Evolutionary conservation across 2,329 filamentous ascomycete species (phyloP).

Genomic region (Paecilomyces niveus): DNA sequence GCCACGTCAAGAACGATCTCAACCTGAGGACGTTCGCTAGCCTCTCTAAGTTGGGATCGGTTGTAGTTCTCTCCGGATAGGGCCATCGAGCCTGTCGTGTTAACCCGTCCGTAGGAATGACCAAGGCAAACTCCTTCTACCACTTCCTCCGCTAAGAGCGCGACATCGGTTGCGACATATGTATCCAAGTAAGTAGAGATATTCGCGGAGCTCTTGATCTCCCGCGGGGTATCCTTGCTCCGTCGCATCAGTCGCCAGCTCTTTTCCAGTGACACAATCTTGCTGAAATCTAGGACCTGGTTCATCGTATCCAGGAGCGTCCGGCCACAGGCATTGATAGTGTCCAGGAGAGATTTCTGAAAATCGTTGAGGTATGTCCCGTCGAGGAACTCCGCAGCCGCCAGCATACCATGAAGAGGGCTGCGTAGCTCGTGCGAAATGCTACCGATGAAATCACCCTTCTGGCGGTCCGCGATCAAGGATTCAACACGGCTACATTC

Average conservation of each 20-base stretch:
- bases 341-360: conserved; percentile 32
- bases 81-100: not conserved
- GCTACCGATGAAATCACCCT: conserved; percentile 38
- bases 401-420: conserved; percentile 37
- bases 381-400: conserved; percentile 34
- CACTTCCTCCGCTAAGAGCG: conserved; percentile 46
- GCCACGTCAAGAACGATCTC: conserved; percentile 49
- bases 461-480: conserved; percentile 35
- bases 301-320: conserved; percentile 39
- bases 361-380: conserved; percentile 33
- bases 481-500: conserved; percentile 38
- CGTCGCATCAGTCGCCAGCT: conserved; percentile 28
- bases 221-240: conserved; percentile 17
- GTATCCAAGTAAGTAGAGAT: conserved; percentile 27
- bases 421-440: conserved; percentile 39
- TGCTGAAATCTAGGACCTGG: conserved; percentile 44
- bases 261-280: conserved; percentile 39
- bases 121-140: conserved; percentile 49
- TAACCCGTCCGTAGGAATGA: conserved; percentile 32
- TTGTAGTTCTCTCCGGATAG: conserved; percentile 3
- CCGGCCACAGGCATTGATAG: conserved; percentile 34
- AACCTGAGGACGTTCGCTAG: conserved; percentile 20
- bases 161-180: conserved; percentile 34
- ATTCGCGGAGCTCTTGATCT: conserved; percentile 21
- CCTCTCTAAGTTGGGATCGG: conserved; percentile 2